Evolutionary conservation across 75 land plant species (phyloP), one percentile per base, ranked within the genome.

Genomic region (Cryptomeria japonica): DNA sequence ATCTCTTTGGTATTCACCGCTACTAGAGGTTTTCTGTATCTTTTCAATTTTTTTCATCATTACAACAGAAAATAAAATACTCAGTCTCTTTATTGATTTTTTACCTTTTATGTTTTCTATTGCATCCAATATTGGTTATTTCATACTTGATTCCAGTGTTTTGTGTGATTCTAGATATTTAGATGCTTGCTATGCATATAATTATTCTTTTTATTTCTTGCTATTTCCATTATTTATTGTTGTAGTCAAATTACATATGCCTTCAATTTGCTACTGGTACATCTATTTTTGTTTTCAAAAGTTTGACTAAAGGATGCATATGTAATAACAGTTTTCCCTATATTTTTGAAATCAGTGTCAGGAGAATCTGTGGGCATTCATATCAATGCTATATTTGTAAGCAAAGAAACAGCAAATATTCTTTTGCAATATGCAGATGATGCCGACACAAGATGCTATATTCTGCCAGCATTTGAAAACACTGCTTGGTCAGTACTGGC

Each of bases 401-500:
- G 92, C 22, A 91, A 87, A 58, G 78, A 56, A 68, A 90, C 93
- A 39, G 93, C 93, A 72, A 88, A 91, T 31, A 28, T 72, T 32
- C 86, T 92, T 34, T 70, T 91, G 64, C 76, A 87, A 61, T 91
- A 89, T 87, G 88, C 87, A 25, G 86, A 84, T 22, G 92, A 91
- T 82, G 14, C 82, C 42, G 86, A 90, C 5, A 64, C 93, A 19
- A 53, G 75, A 16, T 89, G 91, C 88, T 92, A 92, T 86, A 92
- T 92, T 9, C 80, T 91, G 73, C 93, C 93, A 25, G 93, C 93
- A 34, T 87, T 91, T 83, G 90, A 91, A 87, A 91, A 86, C 80
- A 89, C 92, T 19, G 93, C 93, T n/a, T 92, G 93, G 93, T 92
- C 93, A 73, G 93, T 92, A 46, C 89, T 92, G 90, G 93, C 93